Evolutionary conservation across 352 stramenopile genomes (phyloP), one percentile per base, ranked within the genome.

Genomic region (Pythium apleroticum): DNA sequence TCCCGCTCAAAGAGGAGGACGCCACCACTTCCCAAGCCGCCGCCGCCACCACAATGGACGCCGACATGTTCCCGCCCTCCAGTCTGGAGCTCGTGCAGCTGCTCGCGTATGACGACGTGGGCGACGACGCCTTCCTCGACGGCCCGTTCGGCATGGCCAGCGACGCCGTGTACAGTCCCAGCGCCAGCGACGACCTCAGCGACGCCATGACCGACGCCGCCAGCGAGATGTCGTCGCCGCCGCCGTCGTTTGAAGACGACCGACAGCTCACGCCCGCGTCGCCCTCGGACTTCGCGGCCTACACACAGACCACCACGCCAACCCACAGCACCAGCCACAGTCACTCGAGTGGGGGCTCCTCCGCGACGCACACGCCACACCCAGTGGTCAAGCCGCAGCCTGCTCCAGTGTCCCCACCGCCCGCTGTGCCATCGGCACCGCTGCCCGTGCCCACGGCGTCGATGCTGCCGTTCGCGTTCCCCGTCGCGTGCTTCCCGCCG

Each of bases 401-500:
- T 11, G 43, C 41, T 39, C 57, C 57, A 2, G 45, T 52, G 15
- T 56, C 57, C 12, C 57, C 57, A 14, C 57, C 57, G 2, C 7
- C 48, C 15, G 57, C 61, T 19, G 30, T 37, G 22, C 28, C 19
- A 28, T 9, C 60, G 20, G 31, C 60, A 15, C 24, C 54, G 52
- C 12, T 45, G 24, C 15, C 22, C 37, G 58, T 53, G 35, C 20
- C 49, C 22, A 35, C 59, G 25, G 49, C 61, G 12, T 45, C 57
- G 10, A 67, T 66, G 20, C 75, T 91, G 30, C 80, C 82, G 15
- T 91, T 85, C 43, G 82, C 82, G 27, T 74, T 87, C 54, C 82
- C 82, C 6, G 74, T 91, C 20, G 82, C 82, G 31, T 89, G 81
- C 57, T 87, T 88, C 56, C 71, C 73, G 19, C 57, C 72, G n/a